These are phyloP conservation scores for Euphorbia pulcherrima DNA, from an alignment of 345 rosid species.

Conservation along the genomic window DNA sequence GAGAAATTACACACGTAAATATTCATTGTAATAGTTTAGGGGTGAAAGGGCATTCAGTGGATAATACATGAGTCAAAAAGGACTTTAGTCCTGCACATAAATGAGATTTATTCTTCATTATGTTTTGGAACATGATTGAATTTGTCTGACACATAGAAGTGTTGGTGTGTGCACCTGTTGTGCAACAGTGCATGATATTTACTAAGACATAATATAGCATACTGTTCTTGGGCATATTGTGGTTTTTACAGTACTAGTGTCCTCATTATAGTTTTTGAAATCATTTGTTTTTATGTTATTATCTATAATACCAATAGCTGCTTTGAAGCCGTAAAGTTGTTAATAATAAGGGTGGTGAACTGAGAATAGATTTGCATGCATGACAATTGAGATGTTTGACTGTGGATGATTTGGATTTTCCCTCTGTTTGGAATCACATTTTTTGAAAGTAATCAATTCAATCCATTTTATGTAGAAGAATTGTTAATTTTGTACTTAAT, in stretches of 20 bases:
- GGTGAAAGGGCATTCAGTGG: too few species aligned
- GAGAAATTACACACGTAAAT: too few species aligned
- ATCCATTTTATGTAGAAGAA: too few species aligned
- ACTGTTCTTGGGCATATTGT: not conserved
- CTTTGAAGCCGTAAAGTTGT: not conserved
- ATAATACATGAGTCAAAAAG: too few species aligned
- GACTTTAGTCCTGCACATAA: too few species aligned
- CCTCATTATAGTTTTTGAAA: not conserved
- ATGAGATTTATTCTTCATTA: too few species aligned
- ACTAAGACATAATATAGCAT: not conserved
- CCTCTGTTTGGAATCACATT: too few species aligned
- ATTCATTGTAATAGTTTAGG: too few species aligned
- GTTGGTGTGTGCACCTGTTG: not conserved
- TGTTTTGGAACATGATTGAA: not conserved
- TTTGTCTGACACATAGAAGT: not conserved
- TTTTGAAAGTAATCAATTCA: too few species aligned
- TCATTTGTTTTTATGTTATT: not conserved
- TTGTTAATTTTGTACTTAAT: too few species aligned
- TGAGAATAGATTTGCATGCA: not conserved
- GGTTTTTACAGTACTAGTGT: not conserved
- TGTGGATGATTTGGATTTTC: not conserved
- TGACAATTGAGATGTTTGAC: not conserved
- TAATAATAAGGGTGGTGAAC: not conserved
- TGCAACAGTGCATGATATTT: too few species aligned
- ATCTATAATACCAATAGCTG: not conserved